These are phyloP conservation scores for Phaffia tasmanica DNA, from an alignment of 768 basidiomycete species.

Conservation along the genomic window DNA sequence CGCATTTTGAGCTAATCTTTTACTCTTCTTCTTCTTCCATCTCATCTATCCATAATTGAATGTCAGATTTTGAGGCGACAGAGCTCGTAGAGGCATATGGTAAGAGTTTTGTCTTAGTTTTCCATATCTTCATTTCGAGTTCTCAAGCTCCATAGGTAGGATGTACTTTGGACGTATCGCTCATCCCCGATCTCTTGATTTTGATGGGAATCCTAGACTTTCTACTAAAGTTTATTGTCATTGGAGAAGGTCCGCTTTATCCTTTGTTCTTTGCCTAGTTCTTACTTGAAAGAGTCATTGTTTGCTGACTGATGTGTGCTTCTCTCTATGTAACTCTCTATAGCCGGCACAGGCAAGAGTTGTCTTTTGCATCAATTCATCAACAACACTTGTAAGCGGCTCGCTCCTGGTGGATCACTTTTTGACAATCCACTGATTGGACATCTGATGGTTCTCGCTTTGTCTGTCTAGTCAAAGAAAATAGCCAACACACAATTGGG, in stretches of 20 bases:
- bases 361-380: constrained; percentile 94
- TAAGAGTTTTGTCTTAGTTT: constrained; percentile 36
- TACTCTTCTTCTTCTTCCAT: neutral
- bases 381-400: constrained; percentile 72
- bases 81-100: constrained; percentile 92
- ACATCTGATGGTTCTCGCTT: neutral
- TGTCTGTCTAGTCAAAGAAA: constrained; percentile 32
- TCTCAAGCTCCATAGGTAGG: neutral
- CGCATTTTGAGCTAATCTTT: no score
- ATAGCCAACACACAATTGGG: constrained; percentile 95
- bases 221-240: constrained; percentile 95
- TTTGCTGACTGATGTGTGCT: constrained; percentile 19
- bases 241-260: constrained; percentile 48
- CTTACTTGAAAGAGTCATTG: constrained; percentile 11
- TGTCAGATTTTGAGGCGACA: constrained; percentile 53
- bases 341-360: constrained; percentile 89
- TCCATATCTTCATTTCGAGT: neutral
- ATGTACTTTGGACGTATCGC: constrained; percentile 27
- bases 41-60: neutral
- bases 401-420: neutral
- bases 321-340: neutral
- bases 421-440: neutral
- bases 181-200: constrained; percentile 16
- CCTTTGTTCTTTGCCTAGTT: neutral
- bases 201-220: constrained; percentile 54